Conservation (phyloP, 2,329 filamentous ascomycete genomes). For the Penicillium sp. region DNA sequence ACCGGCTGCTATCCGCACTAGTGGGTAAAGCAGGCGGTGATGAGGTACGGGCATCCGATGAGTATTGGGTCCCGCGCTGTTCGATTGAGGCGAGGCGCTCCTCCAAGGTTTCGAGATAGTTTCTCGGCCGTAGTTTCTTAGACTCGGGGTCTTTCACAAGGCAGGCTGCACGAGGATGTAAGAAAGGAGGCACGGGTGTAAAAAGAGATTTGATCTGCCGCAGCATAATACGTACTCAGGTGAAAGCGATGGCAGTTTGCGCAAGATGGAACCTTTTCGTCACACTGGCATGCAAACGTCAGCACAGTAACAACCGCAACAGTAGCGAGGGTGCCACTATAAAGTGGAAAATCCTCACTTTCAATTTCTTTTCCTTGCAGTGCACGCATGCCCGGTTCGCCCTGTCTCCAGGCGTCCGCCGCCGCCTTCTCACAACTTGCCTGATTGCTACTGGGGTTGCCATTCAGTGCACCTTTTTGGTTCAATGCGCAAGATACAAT, state of each 20-base stretch:
- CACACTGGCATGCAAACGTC: too few relatives aligned
- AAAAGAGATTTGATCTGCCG: neutral
- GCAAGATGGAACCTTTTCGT: neutral
- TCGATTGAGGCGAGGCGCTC: constrained; percentile 31
- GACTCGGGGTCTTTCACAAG: constrained; percentile 26
- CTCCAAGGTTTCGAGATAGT: constrained; percentile 36
- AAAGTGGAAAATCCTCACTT: too few relatives aligned
- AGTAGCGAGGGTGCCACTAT: too few relatives aligned
- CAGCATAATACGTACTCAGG: neutral
- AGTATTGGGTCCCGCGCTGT: constrained; percentile 4
- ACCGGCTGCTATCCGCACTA: neutral
- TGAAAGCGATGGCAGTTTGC: neutral
- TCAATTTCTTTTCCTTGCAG: too few relatives aligned
- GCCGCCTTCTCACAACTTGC: too few relatives aligned
- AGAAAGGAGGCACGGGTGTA: neutral
- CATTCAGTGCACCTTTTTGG: too few relatives aligned
- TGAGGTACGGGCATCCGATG: constrained; percentile 14
- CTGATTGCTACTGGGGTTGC: too few relatives aligned
- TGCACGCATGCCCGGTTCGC: too few relatives aligned
- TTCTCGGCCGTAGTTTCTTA: constrained; percentile 31
- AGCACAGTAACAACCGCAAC: too few relatives aligned
- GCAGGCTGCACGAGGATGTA: neutral
- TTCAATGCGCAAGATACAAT: too few relatives aligned
- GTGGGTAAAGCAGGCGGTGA: neutral
- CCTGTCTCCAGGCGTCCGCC: too few relatives aligned